Percentiles rank a stretch among this genome's conserved stretches.
phyloP scores from a whole-genome alignment of 164 flowering plant genomes.

The Houttuynia cordata region DNA sequence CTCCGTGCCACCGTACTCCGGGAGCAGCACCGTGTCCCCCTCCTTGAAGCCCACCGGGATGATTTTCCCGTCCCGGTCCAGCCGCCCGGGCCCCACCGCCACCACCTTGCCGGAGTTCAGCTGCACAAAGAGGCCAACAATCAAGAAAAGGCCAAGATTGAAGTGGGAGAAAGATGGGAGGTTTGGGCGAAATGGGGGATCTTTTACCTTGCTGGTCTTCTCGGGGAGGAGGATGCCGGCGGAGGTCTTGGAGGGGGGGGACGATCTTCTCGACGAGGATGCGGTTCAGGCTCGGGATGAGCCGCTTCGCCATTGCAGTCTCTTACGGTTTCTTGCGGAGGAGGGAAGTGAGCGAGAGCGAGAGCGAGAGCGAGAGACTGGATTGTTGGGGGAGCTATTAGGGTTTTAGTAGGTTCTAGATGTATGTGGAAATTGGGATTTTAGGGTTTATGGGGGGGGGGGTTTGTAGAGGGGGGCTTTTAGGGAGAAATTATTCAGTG shows the following conservation, averaged over 20 bases:
- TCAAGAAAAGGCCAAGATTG: not conserved
- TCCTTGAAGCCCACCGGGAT: slow-evolving; percentile 13
- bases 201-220: slow-evolving; percentile 34
- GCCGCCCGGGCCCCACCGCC: slow-evolving; percentile 14
- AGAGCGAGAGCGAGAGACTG: not conserved
- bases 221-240: slow-evolving; percentile 68
- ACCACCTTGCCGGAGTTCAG: slow-evolving; percentile 18
- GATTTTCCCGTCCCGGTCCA: slow-evolving; percentile 11
- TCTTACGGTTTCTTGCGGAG: no score
- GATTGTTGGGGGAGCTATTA: not conserved
- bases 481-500: no score
- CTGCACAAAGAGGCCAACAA: slow-evolving; percentile 1
- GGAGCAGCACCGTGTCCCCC: slow-evolving; percentile 14
- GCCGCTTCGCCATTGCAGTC: slow-evolving; percentile 52
- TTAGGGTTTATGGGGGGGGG: not conserved
- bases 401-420: not conserved
- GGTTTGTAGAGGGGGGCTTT: no score
- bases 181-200: not conserved
- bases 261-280: slow-evolving; percentile 52
- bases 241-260: slow-evolving; percentile 52
- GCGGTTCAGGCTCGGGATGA: slow-evolving; percentile 54
- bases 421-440: not conserved
- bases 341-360: no score
- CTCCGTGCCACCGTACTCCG: slow-evolving; percentile 19
- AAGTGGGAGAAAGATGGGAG: not conserved